A percentile compares a stretch with the other conserved stretches of the same genome.
Conservation (phyloP, 805 yeast species). For the Torulaspora microellipsoides region DNA sequence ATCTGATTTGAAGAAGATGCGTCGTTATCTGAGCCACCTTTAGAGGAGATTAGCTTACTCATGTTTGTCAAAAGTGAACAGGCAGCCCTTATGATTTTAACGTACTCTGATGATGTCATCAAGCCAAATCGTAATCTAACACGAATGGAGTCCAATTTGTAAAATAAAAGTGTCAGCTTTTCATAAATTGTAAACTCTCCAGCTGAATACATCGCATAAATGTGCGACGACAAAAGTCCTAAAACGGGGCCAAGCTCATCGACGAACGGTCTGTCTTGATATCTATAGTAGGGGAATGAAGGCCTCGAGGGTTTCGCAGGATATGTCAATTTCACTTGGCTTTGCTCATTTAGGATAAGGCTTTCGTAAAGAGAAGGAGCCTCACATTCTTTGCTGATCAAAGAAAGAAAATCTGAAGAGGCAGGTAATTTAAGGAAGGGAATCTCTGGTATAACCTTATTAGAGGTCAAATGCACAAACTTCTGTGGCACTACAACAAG, state of each 20-base stretch:
- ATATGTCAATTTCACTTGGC: not conserved
- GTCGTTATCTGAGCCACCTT: constrained; percentile 35
- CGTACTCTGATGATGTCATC: constrained; percentile 50
- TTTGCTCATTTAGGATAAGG: constrained; percentile 5
- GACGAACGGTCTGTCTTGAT: constrained; percentile 41
- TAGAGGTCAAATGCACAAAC: constrained; percentile 44
- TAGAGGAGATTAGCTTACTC: constrained; percentile 54
- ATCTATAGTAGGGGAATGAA: constrained; percentile 48
- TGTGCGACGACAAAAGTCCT: constrained; percentile 54
- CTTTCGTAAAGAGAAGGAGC: constrained; percentile 36
- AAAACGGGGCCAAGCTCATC: constrained; percentile 58
- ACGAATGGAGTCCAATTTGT: constrained; percentile 54
- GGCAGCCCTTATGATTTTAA: constrained; percentile 46
- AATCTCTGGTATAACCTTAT: constrained; percentile 38
- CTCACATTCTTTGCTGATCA: constrained; percentile 9
- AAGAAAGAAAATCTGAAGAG: constrained; percentile 17
- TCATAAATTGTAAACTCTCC: constrained; percentile 63
- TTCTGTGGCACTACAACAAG: constrained; percentile 60
- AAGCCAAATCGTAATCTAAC: constrained; percentile 47
- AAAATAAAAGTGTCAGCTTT: constrained; percentile 49
- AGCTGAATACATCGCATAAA: constrained; percentile 64
- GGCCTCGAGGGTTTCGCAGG: constrained; percentile 40
- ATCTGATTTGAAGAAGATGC: constrained; percentile 5
- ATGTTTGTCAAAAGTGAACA: constrained; percentile 52
- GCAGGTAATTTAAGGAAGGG: constrained; percentile 32